Percentiles rank a stretch among this genome's conserved stretches.
phyloP scores from a whole-genome alignment of 108 stramenopile species.

The Epithemia pelagica region DNA sequence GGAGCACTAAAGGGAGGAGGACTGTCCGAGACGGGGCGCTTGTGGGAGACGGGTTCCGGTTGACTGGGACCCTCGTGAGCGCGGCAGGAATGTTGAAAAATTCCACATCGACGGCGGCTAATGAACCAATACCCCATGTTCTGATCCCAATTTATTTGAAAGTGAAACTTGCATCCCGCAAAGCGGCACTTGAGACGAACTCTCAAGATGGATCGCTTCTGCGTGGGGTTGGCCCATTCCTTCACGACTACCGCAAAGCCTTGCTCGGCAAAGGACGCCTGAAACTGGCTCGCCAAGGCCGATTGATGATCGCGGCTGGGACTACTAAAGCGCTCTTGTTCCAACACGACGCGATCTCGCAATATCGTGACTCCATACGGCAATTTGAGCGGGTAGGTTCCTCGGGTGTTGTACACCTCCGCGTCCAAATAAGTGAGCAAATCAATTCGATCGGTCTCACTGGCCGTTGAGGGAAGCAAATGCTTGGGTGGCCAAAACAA shows the following conservation, averaged over 20 bases:
- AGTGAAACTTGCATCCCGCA: background rate
- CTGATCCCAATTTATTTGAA: background rate
- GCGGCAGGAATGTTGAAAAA: background rate
- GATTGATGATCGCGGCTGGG: background rate
- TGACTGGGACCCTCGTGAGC: background rate
- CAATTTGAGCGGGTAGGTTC: background rate
- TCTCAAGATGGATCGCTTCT: slow-evolving; percentile 12
- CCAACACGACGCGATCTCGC: background rate
- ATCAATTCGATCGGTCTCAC: background rate
- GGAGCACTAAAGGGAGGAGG: background rate
- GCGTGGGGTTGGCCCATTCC: slow-evolving; percentile 5
- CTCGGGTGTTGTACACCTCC: background rate
- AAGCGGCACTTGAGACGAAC: slow-evolving; percentile 1
- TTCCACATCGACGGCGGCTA: background rate
- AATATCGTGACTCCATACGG: background rate
- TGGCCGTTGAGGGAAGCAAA: background rate
- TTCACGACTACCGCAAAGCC: background rate
- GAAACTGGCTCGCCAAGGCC: background rate
- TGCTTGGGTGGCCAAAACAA: background rate
- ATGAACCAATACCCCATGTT: background rate
- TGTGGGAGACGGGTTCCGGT: background rate
- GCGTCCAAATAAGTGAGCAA: background rate
- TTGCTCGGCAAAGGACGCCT: background rate
- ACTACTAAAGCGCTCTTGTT: background rate
- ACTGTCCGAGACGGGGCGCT: background rate